Percentiles rank a stretch among this genome's conserved stretches.
Conservation (phyloP, 495 filamentous ascomycete species). For the Xylaria curta region DNA sequence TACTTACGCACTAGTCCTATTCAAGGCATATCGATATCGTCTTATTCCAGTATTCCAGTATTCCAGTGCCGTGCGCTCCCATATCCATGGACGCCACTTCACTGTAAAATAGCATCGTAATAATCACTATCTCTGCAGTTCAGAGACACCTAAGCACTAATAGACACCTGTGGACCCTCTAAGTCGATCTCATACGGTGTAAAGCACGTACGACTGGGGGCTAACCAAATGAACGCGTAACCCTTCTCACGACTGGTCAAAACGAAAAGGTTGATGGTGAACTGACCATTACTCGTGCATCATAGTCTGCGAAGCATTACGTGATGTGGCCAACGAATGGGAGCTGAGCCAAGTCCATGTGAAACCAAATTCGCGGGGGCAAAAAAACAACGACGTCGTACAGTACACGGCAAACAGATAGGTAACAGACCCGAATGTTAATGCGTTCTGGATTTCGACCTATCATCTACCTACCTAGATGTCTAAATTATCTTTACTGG, state of each 20-base stretch:
- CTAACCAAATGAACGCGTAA: constrained; percentile 21
- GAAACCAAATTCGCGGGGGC: constrained; percentile 2
- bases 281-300: constrained; percentile 12
- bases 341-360: not conserved
- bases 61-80: not conserved
- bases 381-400: not conserved
- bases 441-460: not conserved
- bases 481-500: not conserved
- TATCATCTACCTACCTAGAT: not conserved
- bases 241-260: constrained; percentile 8
- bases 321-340: constrained; percentile 11
- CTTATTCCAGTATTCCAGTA: not conserved
- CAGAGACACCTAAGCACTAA: constrained; percentile 8
- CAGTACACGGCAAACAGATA: not conserved
- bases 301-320: constrained; percentile 12
- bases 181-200: constrained; percentile 22
- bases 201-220: not conserved
- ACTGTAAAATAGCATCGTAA: not conserved
- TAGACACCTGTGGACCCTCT: constrained; percentile 10
- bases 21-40: not conserved
- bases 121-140: not conserved
- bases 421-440: constrained; percentile 4
- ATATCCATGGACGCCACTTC: constrained; percentile 4
- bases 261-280: not conserved
- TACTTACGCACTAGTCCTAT: not conserved